These are phyloP conservation scores for Neurospora terricola DNA, from an alignment of 495 filamentous ascomycete species.

Conservation along the genomic window DNA sequence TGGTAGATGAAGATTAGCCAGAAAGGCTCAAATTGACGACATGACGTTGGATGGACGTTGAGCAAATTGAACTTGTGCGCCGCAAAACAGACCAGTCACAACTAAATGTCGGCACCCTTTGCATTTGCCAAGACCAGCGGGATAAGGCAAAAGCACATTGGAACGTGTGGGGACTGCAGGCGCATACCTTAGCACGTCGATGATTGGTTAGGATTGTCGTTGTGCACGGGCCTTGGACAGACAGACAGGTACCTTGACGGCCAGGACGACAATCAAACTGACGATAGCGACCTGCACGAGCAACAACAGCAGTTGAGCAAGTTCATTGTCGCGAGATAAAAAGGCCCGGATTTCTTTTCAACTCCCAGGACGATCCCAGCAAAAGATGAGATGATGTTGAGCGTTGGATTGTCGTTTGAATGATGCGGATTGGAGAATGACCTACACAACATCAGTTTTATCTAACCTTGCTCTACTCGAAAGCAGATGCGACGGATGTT, in stretches of 20 bases:
- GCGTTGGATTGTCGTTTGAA: background rate
- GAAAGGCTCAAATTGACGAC: background rate
- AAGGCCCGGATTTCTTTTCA: too few species aligned
- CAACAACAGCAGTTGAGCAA: background rate
- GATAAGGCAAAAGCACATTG: background rate
- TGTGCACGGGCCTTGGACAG: background rate
- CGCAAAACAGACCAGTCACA: background rate
- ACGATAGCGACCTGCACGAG: background rate
- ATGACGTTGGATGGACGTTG: background rate
- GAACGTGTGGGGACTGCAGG: background rate
- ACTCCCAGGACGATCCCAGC: too few species aligned
- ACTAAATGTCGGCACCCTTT: background rate
- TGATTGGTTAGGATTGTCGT: background rate
- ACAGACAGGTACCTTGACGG: background rate
- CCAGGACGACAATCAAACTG: background rate
- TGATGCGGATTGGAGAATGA: background rate
- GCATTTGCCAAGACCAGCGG: background rate
- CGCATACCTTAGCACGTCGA: background rate
- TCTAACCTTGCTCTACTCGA: background rate
- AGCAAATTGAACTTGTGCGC: background rate
- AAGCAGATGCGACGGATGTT: background rate
- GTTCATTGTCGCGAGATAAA: background rate
- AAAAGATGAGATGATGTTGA: background rate
- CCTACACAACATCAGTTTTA: background rate
- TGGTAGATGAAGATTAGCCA: background rate